Evolutionary conservation across 768 basidiomycete genomes (phyloP).

Genomic region (Chalciporus sphaerocephalus): DNA sequence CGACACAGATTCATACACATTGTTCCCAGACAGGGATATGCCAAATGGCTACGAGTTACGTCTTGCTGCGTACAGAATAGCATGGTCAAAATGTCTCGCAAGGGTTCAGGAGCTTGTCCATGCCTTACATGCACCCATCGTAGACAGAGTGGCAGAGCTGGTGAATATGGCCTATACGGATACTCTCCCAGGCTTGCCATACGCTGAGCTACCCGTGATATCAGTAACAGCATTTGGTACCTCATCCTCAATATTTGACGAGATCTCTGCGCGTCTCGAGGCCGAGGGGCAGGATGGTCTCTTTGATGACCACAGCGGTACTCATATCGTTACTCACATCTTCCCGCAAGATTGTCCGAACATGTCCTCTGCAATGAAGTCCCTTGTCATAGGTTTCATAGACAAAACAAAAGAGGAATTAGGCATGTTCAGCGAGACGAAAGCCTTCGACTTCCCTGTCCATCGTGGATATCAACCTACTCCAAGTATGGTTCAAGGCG

Average conservation of each 20-base stretch:
- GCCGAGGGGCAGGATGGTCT: constrained; percentile 21
- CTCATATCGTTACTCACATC: constrained; percentile 43
- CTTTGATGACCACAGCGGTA: constrained; percentile 14
- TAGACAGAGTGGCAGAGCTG: constrained; percentile 39
- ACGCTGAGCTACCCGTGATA: constrained; percentile 56
- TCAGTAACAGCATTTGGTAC: constrained; percentile 50
- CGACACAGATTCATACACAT: constrained; percentile 18
- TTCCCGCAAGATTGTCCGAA: constrained; percentile 57
- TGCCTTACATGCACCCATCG: constrained; percentile 46
- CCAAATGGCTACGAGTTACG: constrained; percentile 37
- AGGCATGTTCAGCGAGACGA: constrained; percentile 38
- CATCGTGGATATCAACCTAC: constrained; percentile 55
- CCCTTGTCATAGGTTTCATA: constrained; percentile 51
- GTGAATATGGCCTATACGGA: constrained; percentile 44
- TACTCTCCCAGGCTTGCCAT: constrained; percentile 52
- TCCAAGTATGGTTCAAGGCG: constrained; percentile 57
- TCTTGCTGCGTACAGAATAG: constrained; percentile 48
- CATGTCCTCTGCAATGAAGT: constrained; percentile 49
- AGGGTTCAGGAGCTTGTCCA: constrained; percentile 51
- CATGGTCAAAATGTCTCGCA: constrained; percentile 57
- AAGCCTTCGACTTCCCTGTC: constrained; percentile 51
- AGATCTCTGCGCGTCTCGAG: constrained; percentile 38
- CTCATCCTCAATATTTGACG: constrained; percentile 44
- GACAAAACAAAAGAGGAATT: constrained; percentile 32
- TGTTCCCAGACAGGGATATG: constrained; percentile 30